Evolutionary conservation across 345 rosid species (phyloP), one percentile per base, ranked within the genome.

Genomic region (Brassica rapa): DNA sequence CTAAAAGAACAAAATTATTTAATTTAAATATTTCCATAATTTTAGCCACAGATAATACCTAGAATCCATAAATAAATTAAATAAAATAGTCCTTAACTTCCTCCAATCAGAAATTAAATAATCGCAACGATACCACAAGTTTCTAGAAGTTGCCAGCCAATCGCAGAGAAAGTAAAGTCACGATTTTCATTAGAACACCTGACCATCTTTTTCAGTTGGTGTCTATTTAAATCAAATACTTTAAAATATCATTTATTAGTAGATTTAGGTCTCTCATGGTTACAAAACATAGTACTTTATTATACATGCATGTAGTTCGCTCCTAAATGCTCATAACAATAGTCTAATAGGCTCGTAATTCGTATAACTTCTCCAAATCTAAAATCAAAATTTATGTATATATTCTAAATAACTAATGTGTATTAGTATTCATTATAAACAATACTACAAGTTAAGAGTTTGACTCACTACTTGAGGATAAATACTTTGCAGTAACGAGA

Each of bases 131-230:
- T 65, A 39, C 8, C 56, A 51, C 56, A 51, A 51, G 56, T 51
- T 51, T 51, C 56, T 51, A 51, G 56, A 51, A 51, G 56, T 51
- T 51, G 56, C 56, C 56, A 51, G 56, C 56, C 56, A 51, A 4
- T 51, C 11, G 1, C 5, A 41, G 3, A 11, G 73, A 73, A 73
- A 72, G 72, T 79, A 74, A 74, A 74, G 82, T 79, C 78, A 68
- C 27, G 78, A 68, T 74, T 73, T 68, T 73, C 74, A 16, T 73
- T 62, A 23, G 65, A 73, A 35, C 30, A 51, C 56, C 56, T 51
- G 56, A 51, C 56, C 56, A 72, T 72, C 68, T n/a, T 72, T 78
- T 72, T 78, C 73, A 71, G 39, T 72, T 72, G 9, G 19, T 19
- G 32, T 72, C 39, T 60, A 71, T 78, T 72, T 43, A 21, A 49